A percentile compares a stretch with the other conserved stretches of the same genome.
Evolutionary conservation across 371 early-diverging fungal genomes (phyloP).

Genomic region (Capillidium heterosporum): DNA sequence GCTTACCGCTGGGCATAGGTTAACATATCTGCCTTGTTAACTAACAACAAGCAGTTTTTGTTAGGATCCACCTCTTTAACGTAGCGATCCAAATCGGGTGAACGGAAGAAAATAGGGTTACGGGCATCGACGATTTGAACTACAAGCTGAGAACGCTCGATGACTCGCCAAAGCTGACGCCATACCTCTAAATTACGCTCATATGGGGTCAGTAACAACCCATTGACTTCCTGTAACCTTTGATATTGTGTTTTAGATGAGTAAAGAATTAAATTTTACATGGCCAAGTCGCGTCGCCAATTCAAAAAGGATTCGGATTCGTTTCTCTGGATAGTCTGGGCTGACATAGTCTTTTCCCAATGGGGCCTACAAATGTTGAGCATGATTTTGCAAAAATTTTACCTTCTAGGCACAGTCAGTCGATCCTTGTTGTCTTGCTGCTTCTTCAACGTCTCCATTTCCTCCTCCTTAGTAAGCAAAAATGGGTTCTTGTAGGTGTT

Average conservation of each 20-base stretch:
- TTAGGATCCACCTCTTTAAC: constrained; percentile 71
- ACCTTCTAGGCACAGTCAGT: constrained; percentile 61
- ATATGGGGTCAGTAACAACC: constrained; percentile 86
- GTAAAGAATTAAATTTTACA: constrained; percentile 13
- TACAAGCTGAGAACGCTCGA: constrained; percentile 91
- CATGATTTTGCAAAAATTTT: too few species aligned
- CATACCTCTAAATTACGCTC: constrained; percentile 99
- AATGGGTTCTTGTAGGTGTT: constrained; percentile 61
- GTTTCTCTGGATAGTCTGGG: constrained; percentile 53
- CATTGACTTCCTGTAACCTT: constrained; percentile 74
- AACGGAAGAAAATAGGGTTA: constrained; percentile 90
- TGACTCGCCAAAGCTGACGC: constrained; percentile 99
- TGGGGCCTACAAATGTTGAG: constrained; percentile 55
- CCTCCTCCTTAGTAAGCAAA: constrained; percentile 58
- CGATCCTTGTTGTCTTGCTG: constrained; percentile 52
- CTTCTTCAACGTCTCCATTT: constrained; percentile 41
- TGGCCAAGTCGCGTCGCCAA: constrained; percentile 80
- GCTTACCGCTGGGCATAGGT: constrained; percentile 43
- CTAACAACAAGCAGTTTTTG: constrained; percentile 69
- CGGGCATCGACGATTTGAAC: constrained; percentile 99
- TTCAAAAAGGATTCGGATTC: constrained; percentile 78
- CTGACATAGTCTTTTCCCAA: constrained; percentile 77
- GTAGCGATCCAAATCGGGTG: constrained; percentile 79
- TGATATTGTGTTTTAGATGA: background rate
- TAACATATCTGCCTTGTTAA: constrained; percentile 98